These are phyloP conservation scores for Dictyostelium capitatum DNA, from an alignment of 78 protist genomes.

Conservation along the genomic window DNA sequence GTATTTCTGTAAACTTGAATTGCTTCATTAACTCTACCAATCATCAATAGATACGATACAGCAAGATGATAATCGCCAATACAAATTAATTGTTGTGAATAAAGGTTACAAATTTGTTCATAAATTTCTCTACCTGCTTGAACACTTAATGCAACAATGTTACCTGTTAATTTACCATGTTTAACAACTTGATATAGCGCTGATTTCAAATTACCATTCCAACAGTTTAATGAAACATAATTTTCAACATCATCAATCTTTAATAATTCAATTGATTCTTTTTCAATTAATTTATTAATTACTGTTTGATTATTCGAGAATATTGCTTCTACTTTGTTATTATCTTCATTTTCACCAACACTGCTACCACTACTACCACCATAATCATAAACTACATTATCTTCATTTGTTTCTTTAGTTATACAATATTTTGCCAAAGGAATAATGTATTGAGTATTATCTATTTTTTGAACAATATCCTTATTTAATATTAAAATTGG, in stretches of 20 bases:
- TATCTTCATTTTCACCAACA: neutral
- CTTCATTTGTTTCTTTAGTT: neutral
- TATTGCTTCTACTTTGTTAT: constrained; percentile 8
- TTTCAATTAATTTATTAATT: neutral
- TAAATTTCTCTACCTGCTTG: constrained; percentile 56
- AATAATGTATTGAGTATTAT: neutral
- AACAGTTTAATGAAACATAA: constrained; percentile 27
- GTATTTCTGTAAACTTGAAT: constrained; percentile 42
- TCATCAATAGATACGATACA: constrained; percentile 33
- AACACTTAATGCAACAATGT: constrained; percentile 39
- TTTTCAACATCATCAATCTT: constrained; percentile 36
- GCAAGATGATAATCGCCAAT: constrained; percentile 75
- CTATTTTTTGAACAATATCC: neutral
- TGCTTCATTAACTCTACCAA: constrained; percentile 36
- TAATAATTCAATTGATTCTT: constrained; percentile 32
- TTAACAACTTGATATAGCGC: constrained; percentile 29
- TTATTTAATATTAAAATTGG: constrained; percentile 14
- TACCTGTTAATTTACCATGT: constrained; percentile 45
- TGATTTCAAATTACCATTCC: constrained; percentile 28
- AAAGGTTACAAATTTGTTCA: constrained; percentile 22
- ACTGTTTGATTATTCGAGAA: neutral
- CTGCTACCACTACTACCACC: neutral
- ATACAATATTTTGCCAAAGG: neutral
- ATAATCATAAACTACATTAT: neutral
- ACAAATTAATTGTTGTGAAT: constrained; percentile 37